Conservation (phyloP, 805 yeast genomes). For the Teunomyces lycoperdinae region DNA sequence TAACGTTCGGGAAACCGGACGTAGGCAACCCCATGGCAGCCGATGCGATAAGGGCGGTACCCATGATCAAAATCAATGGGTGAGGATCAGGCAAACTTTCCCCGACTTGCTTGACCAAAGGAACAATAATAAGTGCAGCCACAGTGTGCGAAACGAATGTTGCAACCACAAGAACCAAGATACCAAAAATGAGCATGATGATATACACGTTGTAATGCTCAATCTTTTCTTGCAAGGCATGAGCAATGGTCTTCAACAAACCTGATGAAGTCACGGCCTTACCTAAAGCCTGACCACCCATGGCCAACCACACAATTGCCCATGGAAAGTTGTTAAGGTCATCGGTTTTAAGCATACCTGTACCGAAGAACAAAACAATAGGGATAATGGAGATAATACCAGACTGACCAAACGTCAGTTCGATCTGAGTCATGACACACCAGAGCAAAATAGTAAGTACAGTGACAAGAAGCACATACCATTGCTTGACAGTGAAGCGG, state of each 20-base stretch:
- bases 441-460: constrained; percentile 45
- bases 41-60: constrained; percentile 70
- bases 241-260: constrained; percentile 44
- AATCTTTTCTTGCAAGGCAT: constrained; percentile 41
- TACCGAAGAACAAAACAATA: constrained; percentile 47
- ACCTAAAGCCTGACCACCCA: constrained; percentile 57
- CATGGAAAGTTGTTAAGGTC: constrained; percentile 54
- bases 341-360: constrained; percentile 46
- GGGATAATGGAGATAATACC: constrained; percentile 50
- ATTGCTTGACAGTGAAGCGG: constrained; percentile 43
- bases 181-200: constrained; percentile 55
- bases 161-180: constrained; percentile 78
- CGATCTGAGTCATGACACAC: constrained; percentile 46
- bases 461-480: constrained; percentile 41
- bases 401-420: constrained; percentile 44
- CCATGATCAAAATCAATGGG: constrained; percentile 75
- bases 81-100: constrained; percentile 70
- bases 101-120: constrained; percentile 90
- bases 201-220: constrained; percentile 43
- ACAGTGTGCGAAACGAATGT: constrained; percentile 97
- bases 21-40: constrained; percentile 98
- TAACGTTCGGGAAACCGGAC: constrained; percentile 95
- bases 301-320: constrained; percentile 52
- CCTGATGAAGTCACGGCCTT: constrained; percentile 51
- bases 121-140: constrained; percentile 90